Percentiles rank a stretch among this genome's conserved stretches.
Evolutionary conservation across 768 basidiomycete species (phyloP).

Genomic region (Russula earlei): DNA sequence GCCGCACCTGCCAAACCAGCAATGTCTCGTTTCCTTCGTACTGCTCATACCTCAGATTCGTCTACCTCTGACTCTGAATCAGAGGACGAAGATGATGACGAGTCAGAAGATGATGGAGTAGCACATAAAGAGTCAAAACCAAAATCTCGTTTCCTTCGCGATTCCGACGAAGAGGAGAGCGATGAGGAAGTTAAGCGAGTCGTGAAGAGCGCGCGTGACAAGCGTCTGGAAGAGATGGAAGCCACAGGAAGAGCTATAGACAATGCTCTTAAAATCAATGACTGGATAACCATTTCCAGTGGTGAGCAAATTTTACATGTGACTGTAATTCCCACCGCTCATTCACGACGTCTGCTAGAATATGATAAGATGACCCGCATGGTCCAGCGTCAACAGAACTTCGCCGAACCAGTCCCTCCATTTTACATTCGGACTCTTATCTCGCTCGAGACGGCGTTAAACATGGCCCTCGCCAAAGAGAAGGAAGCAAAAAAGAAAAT

Average conservation of each 20-base stretch:
- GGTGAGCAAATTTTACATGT: constrained; percentile 41
- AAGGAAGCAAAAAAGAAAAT: constrained; percentile 94
- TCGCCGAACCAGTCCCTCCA: constrained; percentile 78
- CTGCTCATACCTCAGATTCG: constrained; percentile 46
- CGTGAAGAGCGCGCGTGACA: constrained; percentile 84
- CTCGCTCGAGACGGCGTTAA: constrained; percentile 69
- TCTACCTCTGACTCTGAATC: constrained; percentile 29
- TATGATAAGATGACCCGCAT: constrained; percentile 93
- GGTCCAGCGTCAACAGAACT: constrained; percentile 78
- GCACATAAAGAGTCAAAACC: constrained; percentile 31
- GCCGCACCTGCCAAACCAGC: constrained; percentile 41
- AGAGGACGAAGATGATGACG: constrained; percentile 35
- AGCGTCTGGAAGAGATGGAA: constrained; percentile 92
- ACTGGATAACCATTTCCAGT: constrained; percentile 87
- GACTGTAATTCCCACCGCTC: constrained; percentile 2
- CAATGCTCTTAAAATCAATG: constrained; percentile 91
- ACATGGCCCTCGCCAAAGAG: constrained; percentile 67
- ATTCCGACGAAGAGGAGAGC: constrained; percentile 42
- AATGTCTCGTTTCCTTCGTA: constrained; percentile 74
- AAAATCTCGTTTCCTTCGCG: constrained; percentile 35
- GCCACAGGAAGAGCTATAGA: constrained; percentile 84
- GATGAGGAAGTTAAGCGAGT: constrained; percentile 67
- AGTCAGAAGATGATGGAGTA: constrained; percentile 38
- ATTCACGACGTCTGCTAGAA: constrained; percentile 39
- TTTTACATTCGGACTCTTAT: constrained; percentile 71